These are phyloP conservation scores for Verticillium tricorpus DNA, from an alignment of 2,329 filamentous ascomycete genomes.

Conservation along the genomic window DNA sequence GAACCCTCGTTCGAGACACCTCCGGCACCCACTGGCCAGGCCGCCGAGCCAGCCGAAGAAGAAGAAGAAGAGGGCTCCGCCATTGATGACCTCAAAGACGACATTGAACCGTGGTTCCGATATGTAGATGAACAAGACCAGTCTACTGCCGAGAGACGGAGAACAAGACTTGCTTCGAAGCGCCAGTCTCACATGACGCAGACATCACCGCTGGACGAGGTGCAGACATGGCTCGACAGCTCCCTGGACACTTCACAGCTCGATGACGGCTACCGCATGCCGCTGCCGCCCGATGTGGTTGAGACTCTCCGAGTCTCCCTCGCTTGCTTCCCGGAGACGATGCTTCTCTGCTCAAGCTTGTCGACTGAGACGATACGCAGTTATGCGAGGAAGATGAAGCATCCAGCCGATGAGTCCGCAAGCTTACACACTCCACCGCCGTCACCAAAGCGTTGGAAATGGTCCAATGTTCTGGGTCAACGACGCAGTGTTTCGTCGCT, in stretches of 20 bases:
- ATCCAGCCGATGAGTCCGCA: constrained; percentile 17
- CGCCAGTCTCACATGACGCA: neutral
- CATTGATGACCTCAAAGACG: constrained; percentile 13
- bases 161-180: neutral
- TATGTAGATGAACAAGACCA: constrained; percentile 10
- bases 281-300: constrained; percentile 47
- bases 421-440: constrained; percentile 8
- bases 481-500: constrained; percentile 6
- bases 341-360: constrained; percentile 50
- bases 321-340: constrained; percentile 54
- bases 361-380: constrained; percentile 54
- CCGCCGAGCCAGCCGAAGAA: neutral
- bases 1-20: neutral
- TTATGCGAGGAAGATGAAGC: constrained; percentile 49
- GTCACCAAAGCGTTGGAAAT: constrained; percentile 13
- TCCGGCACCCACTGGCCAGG: neutral
- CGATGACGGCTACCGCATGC: constrained; percentile 25
- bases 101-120: constrained; percentile 14
- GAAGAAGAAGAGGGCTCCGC: constrained; percentile 3
- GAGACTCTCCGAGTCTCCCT: constrained; percentile 51
- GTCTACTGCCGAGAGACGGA: neutral
- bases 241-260: constrained; percentile 8
- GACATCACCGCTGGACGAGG: constrained; percentile 5
- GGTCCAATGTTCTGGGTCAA: constrained; percentile 8
- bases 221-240: constrained; percentile 14